Conservation (phyloP, 768 basidiomycete species). For the Boletales sp. region DNA sequence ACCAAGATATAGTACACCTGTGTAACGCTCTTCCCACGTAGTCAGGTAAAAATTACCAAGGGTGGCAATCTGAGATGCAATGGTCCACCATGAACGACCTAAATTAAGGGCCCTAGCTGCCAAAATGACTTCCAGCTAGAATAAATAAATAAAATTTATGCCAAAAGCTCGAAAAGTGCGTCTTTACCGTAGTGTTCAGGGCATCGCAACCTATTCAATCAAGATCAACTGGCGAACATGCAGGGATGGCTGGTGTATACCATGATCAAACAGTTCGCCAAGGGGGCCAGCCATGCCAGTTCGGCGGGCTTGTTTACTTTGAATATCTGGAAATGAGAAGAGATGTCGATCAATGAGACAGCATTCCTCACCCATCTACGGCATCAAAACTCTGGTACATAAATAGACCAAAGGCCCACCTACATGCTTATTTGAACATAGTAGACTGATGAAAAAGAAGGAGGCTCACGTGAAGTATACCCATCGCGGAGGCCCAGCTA, state of each 20-base stretch:
- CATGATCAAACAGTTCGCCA: slow-evolving; percentile 98
- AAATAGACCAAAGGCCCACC: slow-evolving; percentile 88
- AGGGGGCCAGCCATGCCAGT: slow-evolving; percentile 98
- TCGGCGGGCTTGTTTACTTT: slow-evolving; percentile 89
- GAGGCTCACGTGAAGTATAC: slow-evolving; percentile 79
- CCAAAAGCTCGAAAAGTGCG: not conserved
- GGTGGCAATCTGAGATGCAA: slow-evolving; percentile 72
- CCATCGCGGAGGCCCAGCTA: slow-evolving; percentile 70
- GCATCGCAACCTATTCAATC: slow-evolving; percentile 75
- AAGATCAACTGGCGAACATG: not conserved
- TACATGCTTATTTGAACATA: slow-evolving; percentile 27
- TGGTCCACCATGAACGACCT: slow-evolving; percentile 96
- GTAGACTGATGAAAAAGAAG: not conserved
- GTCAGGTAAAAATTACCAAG: slow-evolving; percentile 71
- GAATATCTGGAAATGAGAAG: not conserved
- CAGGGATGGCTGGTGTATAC: slow-evolving; percentile 35
- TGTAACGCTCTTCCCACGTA: slow-evolving; percentile 86
- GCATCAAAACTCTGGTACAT: slow-evolving; percentile 88
- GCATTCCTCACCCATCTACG: slow-evolving; percentile 69
- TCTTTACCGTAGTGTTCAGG: slow-evolving; percentile 83
- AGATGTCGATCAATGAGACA: not conserved
- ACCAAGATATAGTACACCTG: slow-evolving; percentile 87
- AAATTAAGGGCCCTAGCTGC: slow-evolving; percentile 83
- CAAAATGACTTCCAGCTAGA: slow-evolving; percentile 83
- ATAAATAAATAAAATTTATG: not conserved